Evolutionary conservation across 2,329 filamentous ascomycete species (phyloP), one percentile per base, ranked within the genome.

Genomic region (Claviceps pusilla): DNA sequence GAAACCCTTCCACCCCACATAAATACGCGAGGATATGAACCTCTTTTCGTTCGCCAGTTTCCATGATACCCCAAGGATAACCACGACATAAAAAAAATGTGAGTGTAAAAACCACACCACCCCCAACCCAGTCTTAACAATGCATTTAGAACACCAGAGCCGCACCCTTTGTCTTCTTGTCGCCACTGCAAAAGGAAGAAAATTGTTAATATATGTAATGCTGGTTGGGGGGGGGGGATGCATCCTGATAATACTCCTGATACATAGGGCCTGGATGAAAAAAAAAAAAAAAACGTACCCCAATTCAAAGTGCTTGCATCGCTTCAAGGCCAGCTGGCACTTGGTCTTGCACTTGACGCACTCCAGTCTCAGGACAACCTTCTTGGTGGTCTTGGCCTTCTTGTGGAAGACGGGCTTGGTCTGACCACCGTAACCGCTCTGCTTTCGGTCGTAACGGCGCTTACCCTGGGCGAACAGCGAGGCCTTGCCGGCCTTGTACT

Each of bases 151-250:
- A 98, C 70, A 98, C 93, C 71, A 98, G 84, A 76, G 93, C 93
- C 69, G 93, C 93, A 86, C 93, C 93, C 89, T 98, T 98, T 69
- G 93, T 98, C 89, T 98, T 98, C 90, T 98, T 98, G 86, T 98
- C 93, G 84, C 93, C 93, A 85, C 93, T 95, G 66, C 68, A 28
- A 12, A 37, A 16, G 2, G 28, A 52, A 12, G 10, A 3, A 24
- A 19, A 19, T 19, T 19, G 19, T 54, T 35, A 50, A 29, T 39
- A 19, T 5, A 45, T 19, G 19, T 19, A 19, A 19, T 19, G 19
- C 19, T 19, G 19, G 19, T 19, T 45, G 16, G 12, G n/a, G 45
- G 48, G 16, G 12, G n/a, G 45, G n/a, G 9, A 33, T 19, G 19
- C 19, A 19, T 19, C 19, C 19, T 19, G 19, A 19, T 19, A 19